Conservation (phyloP, 2,329 filamentous ascomycete genomes). For the Paecilomyces fulvus region DNA sequence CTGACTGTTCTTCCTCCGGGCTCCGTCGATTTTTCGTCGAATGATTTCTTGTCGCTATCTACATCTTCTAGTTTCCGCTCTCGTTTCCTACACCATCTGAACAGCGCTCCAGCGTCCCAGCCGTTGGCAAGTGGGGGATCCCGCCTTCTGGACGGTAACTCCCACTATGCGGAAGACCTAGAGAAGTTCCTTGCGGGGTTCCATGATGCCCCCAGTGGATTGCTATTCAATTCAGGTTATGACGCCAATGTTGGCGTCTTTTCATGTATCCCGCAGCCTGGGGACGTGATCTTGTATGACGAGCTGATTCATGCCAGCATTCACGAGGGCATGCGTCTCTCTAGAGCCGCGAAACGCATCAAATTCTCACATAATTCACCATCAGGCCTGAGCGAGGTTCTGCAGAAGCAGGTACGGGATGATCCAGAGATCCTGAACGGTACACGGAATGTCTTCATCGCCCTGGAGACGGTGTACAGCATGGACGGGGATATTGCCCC, state of each 20-base stretch:
- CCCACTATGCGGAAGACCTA: conserved; percentile 48
- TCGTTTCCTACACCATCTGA: conserved; percentile 42
- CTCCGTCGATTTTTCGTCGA: conserved; percentile 54
- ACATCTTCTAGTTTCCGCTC: conserved; percentile 39
- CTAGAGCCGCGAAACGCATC: conserved; percentile 42
- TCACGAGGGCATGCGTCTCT: conserved; percentile 66
- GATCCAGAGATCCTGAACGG: conserved; percentile 31
- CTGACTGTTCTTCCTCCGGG: conserved; percentile 38
- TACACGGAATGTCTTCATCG: conserved; percentile 53
- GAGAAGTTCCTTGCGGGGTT: conserved; percentile 53
- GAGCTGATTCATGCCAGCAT: conserved; percentile 69
- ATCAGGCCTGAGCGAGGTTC: conserved; percentile 26
- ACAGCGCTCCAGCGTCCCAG: conserved; percentile 23
- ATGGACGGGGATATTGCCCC: conserved; percentile 74
- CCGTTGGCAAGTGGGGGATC: conserved; percentile 51
- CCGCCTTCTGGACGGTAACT: conserved; percentile 59
- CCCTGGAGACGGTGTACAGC: conserved; percentile 65
- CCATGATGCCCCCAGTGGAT: conserved; percentile 48
- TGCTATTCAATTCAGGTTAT: conserved; percentile 58
- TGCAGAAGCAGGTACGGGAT: conserved; percentile 21
- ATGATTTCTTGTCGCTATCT: conserved; percentile 56
- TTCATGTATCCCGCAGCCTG: conserved; percentile 50
- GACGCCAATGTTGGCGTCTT: conserved; percentile 60
- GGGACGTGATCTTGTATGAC: conserved; percentile 61
- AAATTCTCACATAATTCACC: conserved; percentile 43